Conservation (phyloP, 495 filamentous ascomycete genomes). For the Hamigera avellanea region DNA sequence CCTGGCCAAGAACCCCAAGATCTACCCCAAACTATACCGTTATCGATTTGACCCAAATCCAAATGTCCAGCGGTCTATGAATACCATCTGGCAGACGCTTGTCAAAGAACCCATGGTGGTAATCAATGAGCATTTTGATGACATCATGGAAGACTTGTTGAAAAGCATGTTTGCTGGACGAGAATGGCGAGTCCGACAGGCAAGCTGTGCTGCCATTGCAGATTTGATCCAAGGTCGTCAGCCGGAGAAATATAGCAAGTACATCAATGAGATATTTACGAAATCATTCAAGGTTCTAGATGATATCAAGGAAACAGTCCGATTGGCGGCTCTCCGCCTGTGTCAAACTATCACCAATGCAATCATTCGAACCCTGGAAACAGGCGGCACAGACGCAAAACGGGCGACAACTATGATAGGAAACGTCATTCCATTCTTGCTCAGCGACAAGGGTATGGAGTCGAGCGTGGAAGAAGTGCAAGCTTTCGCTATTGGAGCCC, state of each 20-base stretch:
- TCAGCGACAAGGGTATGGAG: constrained; percentile 82
- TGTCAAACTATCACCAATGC: constrained; percentile 73
- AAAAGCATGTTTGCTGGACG: constrained; percentile 67
- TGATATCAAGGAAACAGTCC: constrained; percentile 88
- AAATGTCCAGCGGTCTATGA: constrained; percentile 89
- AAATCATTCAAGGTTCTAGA: constrained; percentile 72
- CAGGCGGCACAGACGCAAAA: constrained; percentile 56
- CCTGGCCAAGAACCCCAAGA: constrained; percentile 67
- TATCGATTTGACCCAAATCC: constrained; percentile 92
- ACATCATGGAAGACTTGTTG: constrained; percentile 76
- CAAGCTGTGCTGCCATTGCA: constrained; percentile 79
- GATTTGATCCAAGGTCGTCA: constrained; percentile 71
- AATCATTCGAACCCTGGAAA: constrained; percentile 75
- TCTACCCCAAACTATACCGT: constrained; percentile 88
- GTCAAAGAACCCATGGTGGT: constrained; percentile 71
- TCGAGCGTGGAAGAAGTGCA: constrained; percentile 79
- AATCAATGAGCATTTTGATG: constrained; percentile 65
- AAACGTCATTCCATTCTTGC: constrained; percentile 76
- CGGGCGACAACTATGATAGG: constrained; percentile 64
- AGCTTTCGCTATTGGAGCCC: constrained; percentile 54
- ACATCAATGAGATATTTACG: constrained; percentile 74
- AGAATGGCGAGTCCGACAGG: constrained; percentile 88
- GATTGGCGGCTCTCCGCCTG: constrained; percentile 65
- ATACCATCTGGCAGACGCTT: constrained; percentile 88
- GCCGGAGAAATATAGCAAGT: constrained; percentile 68